A percentile compares a stretch with the other conserved stretches of the same genome.
Evolutionary conservation across 768 basidiomycete species (phyloP).

Genomic region (Termitomyces sp.): DNA sequence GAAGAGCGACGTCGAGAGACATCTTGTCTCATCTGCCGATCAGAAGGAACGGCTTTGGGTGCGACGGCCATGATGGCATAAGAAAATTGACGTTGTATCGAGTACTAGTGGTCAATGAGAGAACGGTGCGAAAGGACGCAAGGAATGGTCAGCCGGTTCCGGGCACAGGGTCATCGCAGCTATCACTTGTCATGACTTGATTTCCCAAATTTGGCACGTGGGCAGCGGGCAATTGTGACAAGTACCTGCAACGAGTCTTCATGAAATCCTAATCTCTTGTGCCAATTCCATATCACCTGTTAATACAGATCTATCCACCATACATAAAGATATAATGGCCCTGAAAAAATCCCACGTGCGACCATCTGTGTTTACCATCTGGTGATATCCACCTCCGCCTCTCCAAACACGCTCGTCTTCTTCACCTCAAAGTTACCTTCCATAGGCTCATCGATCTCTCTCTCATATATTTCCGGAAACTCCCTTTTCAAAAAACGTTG

Average conservation of each 20-base stretch:
- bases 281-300: not conserved
- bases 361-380: conserved; percentile 51
- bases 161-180: not conserved
- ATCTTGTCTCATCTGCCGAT: conserved; percentile 1
- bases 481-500: conserved; percentile 63
- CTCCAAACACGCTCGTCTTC: conserved; percentile 95
- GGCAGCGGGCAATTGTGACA: not conserved
- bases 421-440: conserved; percentile 64
- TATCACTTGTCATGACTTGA: not conserved
- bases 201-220: not conserved
- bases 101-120: not conserved
- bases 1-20: not conserved
- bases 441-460: conserved; percentile 15
- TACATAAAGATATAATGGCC: not conserved
- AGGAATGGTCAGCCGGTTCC: too few species aligned
- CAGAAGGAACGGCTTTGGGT: not conserved
- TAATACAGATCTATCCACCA: not conserved
- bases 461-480: conserved; percentile 42
- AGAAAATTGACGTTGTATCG: not conserved
- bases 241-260: not conserved
- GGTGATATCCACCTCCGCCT: conserved; percentile 91
- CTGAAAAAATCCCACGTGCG: not conserved
- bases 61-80: not conserved
- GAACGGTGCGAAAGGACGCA: not conserved
- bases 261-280: not conserved